Conservation (phyloP, 164 flowering plant genomes). For the Chimonanthus praecox region DNA sequence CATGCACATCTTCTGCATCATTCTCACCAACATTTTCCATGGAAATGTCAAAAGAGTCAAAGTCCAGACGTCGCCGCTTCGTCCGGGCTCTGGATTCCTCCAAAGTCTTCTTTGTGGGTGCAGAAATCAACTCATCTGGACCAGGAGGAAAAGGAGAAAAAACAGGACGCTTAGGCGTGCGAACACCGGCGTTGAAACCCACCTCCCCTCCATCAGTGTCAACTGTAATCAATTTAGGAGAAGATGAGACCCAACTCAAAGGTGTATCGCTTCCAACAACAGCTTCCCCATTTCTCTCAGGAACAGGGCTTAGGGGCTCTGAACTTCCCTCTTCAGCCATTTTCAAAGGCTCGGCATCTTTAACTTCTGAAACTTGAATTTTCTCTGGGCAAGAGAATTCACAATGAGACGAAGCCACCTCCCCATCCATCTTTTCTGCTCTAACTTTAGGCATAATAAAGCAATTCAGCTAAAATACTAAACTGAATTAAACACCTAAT, state of each 20-base stretch:
- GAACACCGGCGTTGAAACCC: conserved; percentile 23
- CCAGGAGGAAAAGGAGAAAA: conserved; percentile 76
- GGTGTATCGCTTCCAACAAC: conserved; percentile 25
- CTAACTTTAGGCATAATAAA: no score
- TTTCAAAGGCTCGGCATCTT: conserved; percentile 9
- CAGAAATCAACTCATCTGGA: conserved; percentile 41
- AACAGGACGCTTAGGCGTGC: conserved; percentile 46
- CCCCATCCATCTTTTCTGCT: background rate
- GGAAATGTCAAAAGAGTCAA: conserved; percentile 14
- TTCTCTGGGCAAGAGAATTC: conserved; percentile 3
- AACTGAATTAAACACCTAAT: no score
- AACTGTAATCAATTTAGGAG: background rate
- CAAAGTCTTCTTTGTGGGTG: conserved; percentile 45
- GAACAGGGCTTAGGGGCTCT: conserved; percentile 40
- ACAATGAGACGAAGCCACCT: background rate
- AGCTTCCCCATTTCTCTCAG: conserved; percentile 26
- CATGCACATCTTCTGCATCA: conserved; percentile 22
- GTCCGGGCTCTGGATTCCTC: conserved; percentile 18
- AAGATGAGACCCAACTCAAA: conserved; percentile 18
- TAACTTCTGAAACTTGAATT: background rate
- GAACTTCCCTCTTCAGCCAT: conserved; percentile 6
- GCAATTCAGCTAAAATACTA: no score
- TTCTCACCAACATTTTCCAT: conserved; percentile 2
- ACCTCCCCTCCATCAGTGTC: conserved; percentile 3
- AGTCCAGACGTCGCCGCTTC: conserved; percentile 30